Evolutionary conservation across 305 asterid genomes (phyloP), one percentile per base, ranked within the genome.

Genomic region (Solanum hybrid): DNA sequence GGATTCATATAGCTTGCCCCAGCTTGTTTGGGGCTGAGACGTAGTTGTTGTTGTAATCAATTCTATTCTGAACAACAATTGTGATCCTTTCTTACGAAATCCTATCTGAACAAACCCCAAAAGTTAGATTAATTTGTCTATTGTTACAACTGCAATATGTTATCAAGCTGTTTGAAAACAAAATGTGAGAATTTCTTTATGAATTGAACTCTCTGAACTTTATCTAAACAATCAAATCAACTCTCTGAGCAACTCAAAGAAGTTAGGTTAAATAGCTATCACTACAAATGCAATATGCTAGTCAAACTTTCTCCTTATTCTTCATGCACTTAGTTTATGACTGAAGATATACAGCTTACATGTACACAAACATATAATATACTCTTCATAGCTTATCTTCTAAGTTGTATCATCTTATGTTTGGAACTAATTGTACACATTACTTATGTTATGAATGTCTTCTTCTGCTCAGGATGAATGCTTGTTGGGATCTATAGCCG

Each of bases 401-500:
- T 26, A 33, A 61, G 75, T n/a, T 29, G 51, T 88, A 34, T 29
- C 71, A 40, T 73, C 13, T 75, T 40, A 46, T 31, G 11, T 51
- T 88, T n/a, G 29, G 74, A 75, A 88, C 14, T 39, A 31, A 18
- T 88, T 40, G 6, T 34, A 28, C 34, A 57, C 82, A 84, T 90
- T 71, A 77, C 74, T 67, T 28, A 89, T 85, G 89, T 83, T 61
- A 87, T 89, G 90, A 88, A 34, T 86, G 61, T 20, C 40, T 91
- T 26, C 18, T 78, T 75, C 80, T 91, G 90, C 86, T 89, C 94
- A 97, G 99, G 98, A 96, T 93, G 92, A 94, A 87, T 90, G 84
- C 92, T 90, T 95, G 87, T 90, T 97, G 94, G 91, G 94, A 64
- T 92, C 98, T 36, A 92, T 97, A 91, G 98, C 95, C 92, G 98